phyloP scores from a whole-genome alignment of 2,329 filamentous ascomycete species.

The Colletotrichum orchidophilum region DNA sequence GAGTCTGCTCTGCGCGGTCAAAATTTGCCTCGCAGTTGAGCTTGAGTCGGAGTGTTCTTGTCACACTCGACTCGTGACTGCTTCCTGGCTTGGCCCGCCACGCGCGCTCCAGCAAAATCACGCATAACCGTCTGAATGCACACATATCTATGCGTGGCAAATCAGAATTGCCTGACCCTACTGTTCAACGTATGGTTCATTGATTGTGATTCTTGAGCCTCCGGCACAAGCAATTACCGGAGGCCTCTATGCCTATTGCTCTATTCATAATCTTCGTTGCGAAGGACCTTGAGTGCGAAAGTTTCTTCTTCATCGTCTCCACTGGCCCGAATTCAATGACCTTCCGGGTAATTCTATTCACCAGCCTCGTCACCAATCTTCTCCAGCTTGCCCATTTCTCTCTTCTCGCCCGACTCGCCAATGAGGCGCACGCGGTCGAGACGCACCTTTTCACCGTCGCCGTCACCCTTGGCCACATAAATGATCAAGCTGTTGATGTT shows the following conservation, averaged over 20 bases:
- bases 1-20: background rate
- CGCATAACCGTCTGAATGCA: background rate
- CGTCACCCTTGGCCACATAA: slow-evolving; percentile 88
- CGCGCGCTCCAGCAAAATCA: background rate
- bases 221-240: background rate
- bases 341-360: slow-evolving; percentile 52
- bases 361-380: slow-evolving; percentile 85
- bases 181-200: background rate
- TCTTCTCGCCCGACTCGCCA: slow-evolving; percentile 90
- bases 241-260: slow-evolving; percentile 26
- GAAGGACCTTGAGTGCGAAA: background rate
- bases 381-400: slow-evolving; percentile 93
- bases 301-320: slow-evolving; percentile 4
- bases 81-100: background rate
- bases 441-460: slow-evolving; percentile 84
- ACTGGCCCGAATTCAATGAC: background rate
- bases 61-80: background rate
- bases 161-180: too few relatives aligned
- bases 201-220: slow-evolving; percentile 5
- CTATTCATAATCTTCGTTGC: slow-evolving; percentile 32
- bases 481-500: slow-evolving; percentile 87
- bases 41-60: background rate
- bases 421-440: slow-evolving; percentile 83
- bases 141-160: background rate
- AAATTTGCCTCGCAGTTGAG: background rate